Evolutionary conservation across 805 yeast species (phyloP), one percentile per base, ranked within the genome.

Genomic region (Cyberlindnera bimundalis): DNA sequence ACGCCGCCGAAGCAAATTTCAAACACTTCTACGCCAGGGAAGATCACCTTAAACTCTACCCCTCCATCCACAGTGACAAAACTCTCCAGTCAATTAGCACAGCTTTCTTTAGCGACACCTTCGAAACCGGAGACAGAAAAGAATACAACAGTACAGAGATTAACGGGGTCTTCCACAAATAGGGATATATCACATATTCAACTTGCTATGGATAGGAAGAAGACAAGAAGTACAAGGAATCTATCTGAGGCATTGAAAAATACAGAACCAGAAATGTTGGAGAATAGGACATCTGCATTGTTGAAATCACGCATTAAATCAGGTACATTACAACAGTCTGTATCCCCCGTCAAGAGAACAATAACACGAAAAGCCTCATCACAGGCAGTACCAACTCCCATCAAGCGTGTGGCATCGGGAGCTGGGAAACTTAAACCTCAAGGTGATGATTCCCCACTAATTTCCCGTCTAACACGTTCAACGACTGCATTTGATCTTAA

Each of bases 401-500:
- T 43, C 6, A 49, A 50, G 27, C 46, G 52, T 18, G 33, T 32
- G 10, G 39, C 41, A 6, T 39, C 47, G 2, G 23, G 24, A 9
- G 19, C 40, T 1, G 10, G 18, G 18, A 31, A 35, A 19, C 35
- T 28, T n/a, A 43, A 26, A 16, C 13, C 40, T 8, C 24, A 21
- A 5, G 29, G 33, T 9, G 50, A 46, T 19, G 46, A 51, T 12
- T 47, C 57, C 3, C 55, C 55, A 4, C 24, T 54, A 10, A n/a
- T 56, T 2, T 37, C 50, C 5, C 46, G 60, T 31, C 45, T 56
- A 2, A 53, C 60, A 1, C 40, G 52, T 19, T 52, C 60, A 2
- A 55, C 59, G 2, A 48, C 58, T 1, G 41, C 58, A 10, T 53
- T 42, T 12, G 24, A 51, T n/a, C 41, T 55, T 26, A 51, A 51